Base-by-base conservation (phyloP, 495 filamentous ascomycete species). In the Geoglossum glabrum region DNA sequence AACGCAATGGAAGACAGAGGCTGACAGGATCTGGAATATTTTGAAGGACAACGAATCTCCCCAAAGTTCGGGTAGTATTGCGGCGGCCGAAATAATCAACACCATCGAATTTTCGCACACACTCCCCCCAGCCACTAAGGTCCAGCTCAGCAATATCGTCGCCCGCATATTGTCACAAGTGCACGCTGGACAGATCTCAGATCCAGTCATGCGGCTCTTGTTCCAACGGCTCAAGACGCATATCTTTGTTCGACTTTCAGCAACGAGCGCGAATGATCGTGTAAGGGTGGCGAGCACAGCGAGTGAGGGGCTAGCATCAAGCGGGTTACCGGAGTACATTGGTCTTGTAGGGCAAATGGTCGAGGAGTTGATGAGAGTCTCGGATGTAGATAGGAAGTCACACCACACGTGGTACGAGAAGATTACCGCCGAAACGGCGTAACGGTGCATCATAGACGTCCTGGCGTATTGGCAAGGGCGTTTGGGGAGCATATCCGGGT, bases 271-370 rank as follows among this genome's bases (percentile, higher is more conserved):
- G 38, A 84, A 77, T 47, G 90, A 96, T 68, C 79, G 86, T 59
- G 84, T 94, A 17, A 77, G 79, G 60, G 80, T 82, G n/a, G 85
- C 85, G 0, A 86, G 79, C 54, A 86, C 81, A 0, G 90, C 89
- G 4, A 85, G 81, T 26, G 90, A 97, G 68, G 84, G 81, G 50
- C 73, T 98, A 17, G 85, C 86, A 1, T 75, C 78, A 1, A 77
- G 83, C 40, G 93, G 92, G 0, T 75, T 97, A 69, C 80, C 83
- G 0, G 92, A 98, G 69, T 95, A 94, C 70, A 83, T 90, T n/a
- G 79, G 72, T 51, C 82, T 81, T 64, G 80, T 97, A n/a, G 81
- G 85, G 6, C 79, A 82, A 33, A 76, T 95, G 61, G 84, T 88
- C 15, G 90, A 95, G 15, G 82, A 85, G 69, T 67, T 94, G 61